Percentiles rank a stretch among this genome's conserved stretches.
phyloP scores from a whole-genome alignment of 2,329 filamentous ascomycete species.

The Aspergillus spinulosporus region DNA sequence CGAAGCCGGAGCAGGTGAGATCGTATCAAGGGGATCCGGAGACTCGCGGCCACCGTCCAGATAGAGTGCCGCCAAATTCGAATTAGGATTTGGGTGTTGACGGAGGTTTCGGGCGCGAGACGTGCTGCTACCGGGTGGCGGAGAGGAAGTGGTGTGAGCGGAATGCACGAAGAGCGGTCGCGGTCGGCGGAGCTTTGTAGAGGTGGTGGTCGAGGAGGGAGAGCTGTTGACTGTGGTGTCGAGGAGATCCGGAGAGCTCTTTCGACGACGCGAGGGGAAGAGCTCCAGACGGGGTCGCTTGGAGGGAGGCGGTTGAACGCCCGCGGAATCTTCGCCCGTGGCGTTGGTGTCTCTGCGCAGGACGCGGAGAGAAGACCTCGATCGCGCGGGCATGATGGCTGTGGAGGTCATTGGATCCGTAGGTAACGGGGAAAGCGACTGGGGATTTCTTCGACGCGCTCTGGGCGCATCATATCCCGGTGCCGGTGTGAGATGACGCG shows the following conservation, averaged over 20 bases:
- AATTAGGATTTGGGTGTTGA: conserved; percentile 19
- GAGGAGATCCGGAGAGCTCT: conserved; percentile 37
- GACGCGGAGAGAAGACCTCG: conserved; percentile 36
- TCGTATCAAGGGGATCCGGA: conserved; percentile 30
- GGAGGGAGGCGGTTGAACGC: conserved; percentile 23
- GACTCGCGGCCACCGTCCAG: conserved; percentile 28
- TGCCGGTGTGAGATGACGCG: not conserved
- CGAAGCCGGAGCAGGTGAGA: conserved; percentile 22
- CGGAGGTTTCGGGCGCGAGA: conserved; percentile 21
- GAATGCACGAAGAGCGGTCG: conserved; percentile 19
- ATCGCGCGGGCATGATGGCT: conserved; percentile 36
- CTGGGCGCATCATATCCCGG: not conserved
- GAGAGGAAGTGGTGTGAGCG: conserved; percentile 17
- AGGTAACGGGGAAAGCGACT: not conserved
- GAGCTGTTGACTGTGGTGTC: conserved; percentile 28
- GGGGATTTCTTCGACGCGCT: not conserved
- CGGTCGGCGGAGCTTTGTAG: conserved; percentile 22
- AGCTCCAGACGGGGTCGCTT: conserved; percentile 31
- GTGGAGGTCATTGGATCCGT: conserved; percentile 18
- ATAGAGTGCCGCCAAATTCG: conserved; percentile 21
- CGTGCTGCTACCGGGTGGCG: conserved; percentile 18
- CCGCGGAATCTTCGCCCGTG: conserved; percentile 16
- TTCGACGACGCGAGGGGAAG: conserved; percentile 25
- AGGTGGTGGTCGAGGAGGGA: conserved; percentile 9
- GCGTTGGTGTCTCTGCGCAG: conserved; percentile 33